A percentile compares a stretch with the other conserved stretches of the same genome.
phyloP scores from a whole-genome alignment of 1,284 basidiomycete species.

The Schizophyllum amplum region DNA sequence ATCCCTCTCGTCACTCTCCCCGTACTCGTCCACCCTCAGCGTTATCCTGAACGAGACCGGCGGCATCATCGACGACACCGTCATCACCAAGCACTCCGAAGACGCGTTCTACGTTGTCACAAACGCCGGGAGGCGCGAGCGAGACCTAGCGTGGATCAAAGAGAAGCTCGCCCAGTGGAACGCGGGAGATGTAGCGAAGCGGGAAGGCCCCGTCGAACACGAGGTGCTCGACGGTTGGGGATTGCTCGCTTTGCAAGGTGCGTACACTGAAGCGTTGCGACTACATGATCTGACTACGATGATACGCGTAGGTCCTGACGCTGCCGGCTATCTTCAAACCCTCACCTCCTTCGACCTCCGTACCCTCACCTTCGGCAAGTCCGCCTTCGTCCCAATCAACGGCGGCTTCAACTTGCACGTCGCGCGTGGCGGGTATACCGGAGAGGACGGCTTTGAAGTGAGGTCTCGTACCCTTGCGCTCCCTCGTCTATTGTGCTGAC shows the following conservation, averaged over 20 bases:
- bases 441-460: constrained; percentile 97
- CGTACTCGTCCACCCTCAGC: too few species aligned
- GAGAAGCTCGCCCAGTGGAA: constrained; percentile 75
- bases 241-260: constrained; percentile 85
- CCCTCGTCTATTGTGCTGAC: neutral
- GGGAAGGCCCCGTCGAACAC: constrained; percentile 61
- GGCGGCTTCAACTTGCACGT: constrained; percentile 76
- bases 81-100: constrained; percentile 79
- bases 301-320: too few species aligned
- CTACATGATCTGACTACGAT: constrained; percentile 78
- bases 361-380: too few species aligned
- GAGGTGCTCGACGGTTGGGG: constrained; percentile 89
- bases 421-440: constrained; percentile 96
- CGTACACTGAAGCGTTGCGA: constrained; percentile 62
- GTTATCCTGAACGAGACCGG: constrained; percentile 85
- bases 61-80: constrained; percentile 92
- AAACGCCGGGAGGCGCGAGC: constrained; percentile 82
- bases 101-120: constrained; percentile 92
- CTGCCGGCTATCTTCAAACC: too few species aligned
- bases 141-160: constrained; percentile 77
- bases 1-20: constrained; percentile 57
- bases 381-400: constrained; percentile 69
- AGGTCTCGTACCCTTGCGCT: neutral
- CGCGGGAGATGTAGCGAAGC: constrained; percentile 33
- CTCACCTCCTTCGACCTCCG: too few species aligned